Evolutionary conservation across 495 filamentous ascomycete species (phyloP), one percentile per base, ranked within the genome.

Genomic region (Terfezia boudieri): DNA sequence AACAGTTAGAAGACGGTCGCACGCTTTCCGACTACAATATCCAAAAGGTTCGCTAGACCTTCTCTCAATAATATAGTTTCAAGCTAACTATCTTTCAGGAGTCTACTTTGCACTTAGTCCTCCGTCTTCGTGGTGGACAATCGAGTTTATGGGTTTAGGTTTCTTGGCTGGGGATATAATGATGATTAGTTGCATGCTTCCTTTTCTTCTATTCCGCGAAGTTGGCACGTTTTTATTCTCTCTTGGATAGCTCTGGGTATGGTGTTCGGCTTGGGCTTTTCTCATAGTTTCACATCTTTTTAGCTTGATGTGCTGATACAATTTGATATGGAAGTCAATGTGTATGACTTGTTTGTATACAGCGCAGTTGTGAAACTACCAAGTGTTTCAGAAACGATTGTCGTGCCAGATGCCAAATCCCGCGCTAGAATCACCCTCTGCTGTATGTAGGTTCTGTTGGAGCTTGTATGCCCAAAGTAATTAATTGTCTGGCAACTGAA

Each of bases 21-120:
- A 96, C 90, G 62, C 86, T 99, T 63, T 93, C 86, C 66, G 90
- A 99, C 73, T 99, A 99, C 85, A 96, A 96, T 79, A 99, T 99
- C 76, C 90, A 99, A 81, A 99, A 99, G 80, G 86, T 89, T 73
- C 67, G 79, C 65, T 58, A 46, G 7, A 5, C 4, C 26, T 32
- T 32, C 26, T 7, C 26, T 32, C 26, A 32, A 1, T 32, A 32
- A 32, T 1, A 32, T 20, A 20, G 20, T 2, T 2, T 4, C 12
- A 46, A 46, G 41, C 41, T 46, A 46, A 46, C 41, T 2, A 0
- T 46, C 8, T 37, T 61, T 70, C 58, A 93, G 89, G 90, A 98
- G 80, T 89, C 83, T 59, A 98, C 90, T 67, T 86, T 98, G 59
- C 90, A 98, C 74, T 76, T 96, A 60, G 92, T 98, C 62, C 82